phyloP scores from a whole-genome alignment of 164 flowering plant genomes.

The Cinnamomum chago region DNA sequence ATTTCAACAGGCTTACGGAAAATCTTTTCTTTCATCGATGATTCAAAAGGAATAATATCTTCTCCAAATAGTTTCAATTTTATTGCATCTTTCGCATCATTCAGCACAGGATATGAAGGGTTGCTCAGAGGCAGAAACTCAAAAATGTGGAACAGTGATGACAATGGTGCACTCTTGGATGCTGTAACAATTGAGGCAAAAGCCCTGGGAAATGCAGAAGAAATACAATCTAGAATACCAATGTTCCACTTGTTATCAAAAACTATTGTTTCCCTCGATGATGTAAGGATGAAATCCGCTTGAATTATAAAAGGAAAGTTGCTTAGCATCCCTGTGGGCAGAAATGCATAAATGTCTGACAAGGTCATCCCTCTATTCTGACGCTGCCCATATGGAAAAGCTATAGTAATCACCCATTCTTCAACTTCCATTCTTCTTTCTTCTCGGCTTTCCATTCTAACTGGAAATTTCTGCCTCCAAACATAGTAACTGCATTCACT shows the following conservation, averaged over 20 bases:
- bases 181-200: conserved; percentile 17
- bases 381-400: conserved; percentile 50
- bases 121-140: conserved; percentile 17
- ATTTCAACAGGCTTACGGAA: conserved; percentile 23
- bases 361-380: conserved; percentile 34
- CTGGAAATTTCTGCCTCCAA: conserved; percentile 70
- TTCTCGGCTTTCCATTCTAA: conserved; percentile 32
- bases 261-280: conserved; percentile 49
- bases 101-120: conserved; percentile 15
- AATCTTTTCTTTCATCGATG: conserved; percentile 15
- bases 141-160: conserved; percentile 9
- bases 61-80: conserved; percentile 6
- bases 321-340: conserved; percentile 67
- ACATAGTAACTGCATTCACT: conserved; percentile 45
- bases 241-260: conserved; percentile 49
- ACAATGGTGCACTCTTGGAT: conserved; percentile 9
- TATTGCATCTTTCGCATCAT: conserved; percentile 16
- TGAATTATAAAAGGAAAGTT: conserved; percentile 61
- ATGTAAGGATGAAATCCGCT: conserved; percentile 36
- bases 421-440: conserved; percentile 45
- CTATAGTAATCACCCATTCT: conserved; percentile 50
- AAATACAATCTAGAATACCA: conserved; percentile 25
- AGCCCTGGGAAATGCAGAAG: conserved; percentile 25
- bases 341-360: conserved; percentile 58
- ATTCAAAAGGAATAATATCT: conserved; percentile 20